These are phyloP conservation scores for Phialemoniopsis sp. DNA, from an alignment of 2,329 filamentous ascomycete species.

Conservation along the genomic window DNA sequence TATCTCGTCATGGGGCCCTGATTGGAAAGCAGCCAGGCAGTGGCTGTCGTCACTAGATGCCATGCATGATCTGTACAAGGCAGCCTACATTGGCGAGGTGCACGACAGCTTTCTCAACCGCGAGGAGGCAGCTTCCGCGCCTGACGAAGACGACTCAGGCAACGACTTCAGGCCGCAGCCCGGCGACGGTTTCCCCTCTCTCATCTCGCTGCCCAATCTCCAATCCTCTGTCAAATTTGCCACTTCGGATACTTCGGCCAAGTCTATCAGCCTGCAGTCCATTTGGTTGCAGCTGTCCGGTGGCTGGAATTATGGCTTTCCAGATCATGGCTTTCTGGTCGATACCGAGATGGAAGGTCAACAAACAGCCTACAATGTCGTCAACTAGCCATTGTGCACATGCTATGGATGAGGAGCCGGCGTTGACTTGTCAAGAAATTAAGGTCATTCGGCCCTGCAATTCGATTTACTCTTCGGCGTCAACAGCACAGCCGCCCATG, in stretches of 20 bases:
- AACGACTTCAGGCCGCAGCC: neutral
- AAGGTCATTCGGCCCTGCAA: too few relatives aligned
- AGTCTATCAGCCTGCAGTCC: constrained; percentile 7
- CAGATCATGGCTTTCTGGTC: too few relatives aligned
- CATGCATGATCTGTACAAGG: constrained; percentile 16
- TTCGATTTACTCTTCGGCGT: too few relatives aligned
- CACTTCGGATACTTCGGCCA: constrained; percentile 8
- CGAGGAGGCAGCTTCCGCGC: too few relatives aligned
- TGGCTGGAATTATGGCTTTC: constrained; percentile 2
- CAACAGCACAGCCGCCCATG: too few relatives aligned
- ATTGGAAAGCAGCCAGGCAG: constrained; percentile 10
- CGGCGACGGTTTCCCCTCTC: neutral
- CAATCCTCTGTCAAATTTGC: constrained; percentile 8
- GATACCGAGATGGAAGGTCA: too few relatives aligned
- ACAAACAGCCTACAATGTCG: too few relatives aligned
- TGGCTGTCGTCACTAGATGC: constrained; percentile 13
- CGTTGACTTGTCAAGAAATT: too few relatives aligned
- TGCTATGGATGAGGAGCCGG: too few relatives aligned
- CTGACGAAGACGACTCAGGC: neutral
- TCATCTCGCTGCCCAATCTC: neutral
- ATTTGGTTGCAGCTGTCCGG: constrained; percentile 9
- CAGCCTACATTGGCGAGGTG: constrained; percentile 13
- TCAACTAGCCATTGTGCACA: too few relatives aligned
- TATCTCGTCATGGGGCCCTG: constrained; percentile 7
- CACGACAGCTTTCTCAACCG: constrained; percentile 1